Base-by-base conservation (phyloP, 805 yeast genomes). In the Ogataea ganodermae region DNA sequence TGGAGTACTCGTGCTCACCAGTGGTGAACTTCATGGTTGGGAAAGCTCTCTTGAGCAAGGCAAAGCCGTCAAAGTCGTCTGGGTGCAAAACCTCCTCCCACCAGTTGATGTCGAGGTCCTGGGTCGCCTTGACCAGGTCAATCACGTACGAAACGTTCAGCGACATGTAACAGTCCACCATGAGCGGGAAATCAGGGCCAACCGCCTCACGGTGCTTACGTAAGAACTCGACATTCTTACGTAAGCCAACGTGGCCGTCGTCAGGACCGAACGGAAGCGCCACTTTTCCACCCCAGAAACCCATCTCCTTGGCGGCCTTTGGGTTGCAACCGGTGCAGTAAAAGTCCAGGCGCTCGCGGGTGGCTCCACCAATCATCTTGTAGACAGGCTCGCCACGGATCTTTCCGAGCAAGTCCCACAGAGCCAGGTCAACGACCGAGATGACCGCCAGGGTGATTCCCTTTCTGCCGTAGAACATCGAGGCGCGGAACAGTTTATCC, bases 91-190 rank as follows among this genome's bases (percentile, higher is more conserved):
- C 74, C 57, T 75, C 80, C 57, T 75, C 80, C 62, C 72, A 74
- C 80, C 80, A 75, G 64, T 75, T 75, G 59, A 75, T 72, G 57
- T 74, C 69, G 57, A 75, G 62, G 53, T 75, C 75, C 45, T 66
- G 60, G 20, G 76, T 69, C 7, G 76, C 78, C 40, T 62, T 62
- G 31, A 70, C 74, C 31, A 75, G 63, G 35, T 75, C 75, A 54
- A 75, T 75, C 10, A 71, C 68, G 48, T 75, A 75, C n/a, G 75
- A 65, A 17, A 75, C 79, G 45, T 69, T 75, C 51, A 75, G 60
- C 2, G 78, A 68, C 80, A 75, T 75, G 68, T 75, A 75, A 59
- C 80, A 75, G 56, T 75, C 80, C 40, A 75, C 79, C 78, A 75
- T 74, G 41, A 75, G 53, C 46, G 80, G 80, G 69, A 73, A 75